phyloP scores from a whole-genome alignment of 140 eudicot species.

The Stevia rebaudiana region DNA sequence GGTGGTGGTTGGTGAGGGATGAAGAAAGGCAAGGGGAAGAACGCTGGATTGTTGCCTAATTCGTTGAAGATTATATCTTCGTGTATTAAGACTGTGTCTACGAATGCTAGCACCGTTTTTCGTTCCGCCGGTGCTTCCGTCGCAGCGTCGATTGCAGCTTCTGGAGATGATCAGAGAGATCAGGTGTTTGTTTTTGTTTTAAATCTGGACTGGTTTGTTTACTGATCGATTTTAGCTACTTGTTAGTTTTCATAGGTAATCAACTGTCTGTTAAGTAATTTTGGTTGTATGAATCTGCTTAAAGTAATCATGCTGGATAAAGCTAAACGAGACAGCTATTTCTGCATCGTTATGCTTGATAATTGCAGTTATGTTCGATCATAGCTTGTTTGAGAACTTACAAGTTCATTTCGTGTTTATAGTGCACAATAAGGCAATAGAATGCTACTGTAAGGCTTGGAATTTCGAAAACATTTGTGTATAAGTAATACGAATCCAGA shows the following conservation, averaged over 20 bases:
- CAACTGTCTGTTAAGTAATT: neutral
- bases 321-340: neutral
- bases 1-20: conserved; percentile 40
- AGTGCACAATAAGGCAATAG: conserved; percentile 1
- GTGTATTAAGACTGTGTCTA: conserved; percentile 61
- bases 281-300: conserved; percentile 4
- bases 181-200: conserved; percentile 33
- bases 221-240: neutral
- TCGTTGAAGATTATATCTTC: conserved; percentile 64
- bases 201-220: neutral
- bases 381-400: neutral
- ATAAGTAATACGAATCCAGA: neutral
- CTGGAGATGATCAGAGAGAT: conserved; percentile 64
- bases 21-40: conserved; percentile 51
- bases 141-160: conserved; percentile 56
- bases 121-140: conserved; percentile 67
- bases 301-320: neutral
- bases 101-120: conserved; percentile 71
- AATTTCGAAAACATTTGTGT: neutral
- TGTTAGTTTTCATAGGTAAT: neutral
- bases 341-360: conserved; percentile 13
- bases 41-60: conserved; percentile 50
- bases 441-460: neutral
- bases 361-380: neutral
- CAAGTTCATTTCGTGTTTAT: neutral